Evolutionary conservation across 2,329 filamentous ascomycete genomes (phyloP), one percentile per base, ranked within the genome.

Genomic region (Aureobasidium mangrovei): DNA sequence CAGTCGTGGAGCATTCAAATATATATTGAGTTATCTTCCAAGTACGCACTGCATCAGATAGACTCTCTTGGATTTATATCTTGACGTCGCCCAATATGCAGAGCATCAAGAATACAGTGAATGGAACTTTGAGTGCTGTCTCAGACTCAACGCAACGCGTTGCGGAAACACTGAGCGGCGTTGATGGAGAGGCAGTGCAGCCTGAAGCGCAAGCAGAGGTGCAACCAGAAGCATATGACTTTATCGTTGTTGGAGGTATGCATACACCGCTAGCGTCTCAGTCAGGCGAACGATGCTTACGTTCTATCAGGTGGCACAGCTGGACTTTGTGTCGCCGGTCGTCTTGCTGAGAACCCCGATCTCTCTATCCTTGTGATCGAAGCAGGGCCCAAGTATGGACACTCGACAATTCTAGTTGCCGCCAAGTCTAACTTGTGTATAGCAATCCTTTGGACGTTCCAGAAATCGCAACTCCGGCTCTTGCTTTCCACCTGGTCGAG

Each of bases 401-500:
- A 33, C 18, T 18, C 18, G 18, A 33, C 32, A 6, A 7, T 33
- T 33, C 32, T 33, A 10, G 32, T 7, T 7, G 6, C n/a, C 18
- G 5, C 8, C 18, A 4, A 8, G 12, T 28, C 8, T 26, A 4
- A 27, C 33, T 36, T 24, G 4, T 12, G 3, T 58, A 64, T 42
- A 69, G 70, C 56, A 77, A 79, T 60, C 71, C 79, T 0, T 64
- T 71, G 4, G 69, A 77, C 4, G 67, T 78, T 41, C 72, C 76
- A 24, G 73, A 77, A 43, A 77, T 81, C 60, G 75, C 69, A 4
- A 81, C 77, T 3, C 80, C 78, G 0, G 71, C 76, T 1, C 67
- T 68, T 7, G 78, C 76, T 35, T 76, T 83, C 60, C 71, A 75
- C 3, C 72, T 82, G 0, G 75, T 79, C 12, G 74, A 72, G 36